Base-by-base conservation (phyloP, 2,329 filamentous ascomycete genomes). In the Lachnellula cervina region DNA sequence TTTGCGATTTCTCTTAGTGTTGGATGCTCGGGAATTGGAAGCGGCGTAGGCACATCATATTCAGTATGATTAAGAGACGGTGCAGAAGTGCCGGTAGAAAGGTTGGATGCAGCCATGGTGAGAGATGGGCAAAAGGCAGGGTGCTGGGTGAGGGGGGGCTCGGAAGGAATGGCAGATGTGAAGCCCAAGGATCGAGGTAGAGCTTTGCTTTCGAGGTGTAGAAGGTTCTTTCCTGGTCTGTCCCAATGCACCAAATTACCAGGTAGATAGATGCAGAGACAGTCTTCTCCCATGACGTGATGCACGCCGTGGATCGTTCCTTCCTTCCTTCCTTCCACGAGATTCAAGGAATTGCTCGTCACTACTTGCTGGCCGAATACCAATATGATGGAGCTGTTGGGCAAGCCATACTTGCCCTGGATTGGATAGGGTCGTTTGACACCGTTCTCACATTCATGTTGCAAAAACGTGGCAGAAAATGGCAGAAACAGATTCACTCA, bases 401-500 rank as follows among this genome's bases (percentile, higher is more conserved):
- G 7, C 37, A 17, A 17, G 37, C n/a, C 37, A 17, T 7, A 17
- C 14, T n/a, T 40, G 37, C 37, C n/a, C n/a, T n/a, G n/a, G n/a
- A 5, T 16, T 32, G 1, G 44, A 28, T 5, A n/a, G 14, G 14
- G 14, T n/a, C n/a, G n/a, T 32, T 14, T 25, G 44, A 23, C n/a
- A 21, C 17, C 23, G 23, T 2, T 32, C 44, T 32, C 21, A n/a
- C 23, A 2, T 19, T 8, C 5, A 23, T 44, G 13, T 25, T 28
- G 14, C 28, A 32, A 11, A 32, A 16, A 0, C 11, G 17, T 5
- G 9, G 11, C 16, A 2, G 28, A 16, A 34, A 52, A 60, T 42
- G 48, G 44, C 34, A 40, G 13, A 13, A n/a, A 35, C 44, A 52
- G 13, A 53, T 55, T 28, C n/a, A 85, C 88, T 83, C 76, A 88